These are phyloP conservation scores for Hypomyces rosellus DNA, from an alignment of 2,329 filamentous ascomycete species.

Conservation along the genomic window DNA sequence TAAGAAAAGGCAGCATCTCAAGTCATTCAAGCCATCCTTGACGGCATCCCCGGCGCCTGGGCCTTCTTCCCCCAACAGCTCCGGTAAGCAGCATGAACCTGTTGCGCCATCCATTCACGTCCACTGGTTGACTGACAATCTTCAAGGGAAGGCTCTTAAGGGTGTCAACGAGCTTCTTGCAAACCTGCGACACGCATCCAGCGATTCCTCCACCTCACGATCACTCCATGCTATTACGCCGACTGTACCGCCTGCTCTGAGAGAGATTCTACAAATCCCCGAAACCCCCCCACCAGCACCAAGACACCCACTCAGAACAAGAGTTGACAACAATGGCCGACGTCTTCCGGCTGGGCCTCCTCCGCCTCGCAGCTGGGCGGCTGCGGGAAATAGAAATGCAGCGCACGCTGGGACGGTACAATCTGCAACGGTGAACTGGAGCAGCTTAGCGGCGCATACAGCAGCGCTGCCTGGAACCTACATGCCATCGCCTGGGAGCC, in stretches of 20 bases:
- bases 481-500: slow-evolving; percentile 38
- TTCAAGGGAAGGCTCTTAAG: slow-evolving; percentile 27
- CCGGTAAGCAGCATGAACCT: slow-evolving; percentile 19
- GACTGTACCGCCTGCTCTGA: slow-evolving; percentile 54
- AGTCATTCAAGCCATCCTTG: slow-evolving; percentile 53
- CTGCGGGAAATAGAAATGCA: slow-evolving; percentile 19
- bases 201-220: slow-evolving; percentile 21
- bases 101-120: neutral
- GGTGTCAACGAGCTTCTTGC: slow-evolving; percentile 56
- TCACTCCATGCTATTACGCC: slow-evolving; percentile 32
- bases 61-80: slow-evolving; percentile 20
- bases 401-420: slow-evolving; percentile 12
- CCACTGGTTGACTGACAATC: neutral
- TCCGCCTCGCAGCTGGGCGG: slow-evolving; percentile 51
- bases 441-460: slow-evolving; percentile 10
- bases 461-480: slow-evolving; percentile 37
- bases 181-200: slow-evolving; percentile 44
- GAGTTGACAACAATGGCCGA: slow-evolving; percentile 41
- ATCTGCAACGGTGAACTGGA: slow-evolving; percentile 17
- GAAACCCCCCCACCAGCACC: slow-evolving; percentile 48
- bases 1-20: slow-evolving; percentile 53
- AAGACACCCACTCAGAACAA: slow-evolving; percentile 35
- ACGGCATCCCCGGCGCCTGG: slow-evolving; percentile 40
- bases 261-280: slow-evolving; percentile 53
- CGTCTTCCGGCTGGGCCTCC: slow-evolving; percentile 53